A percentile compares a stretch with the other conserved stretches of the same genome.
phyloP scores from a whole-genome alignment of 139 green algal species.

The Trebouxia sp. region DNA sequence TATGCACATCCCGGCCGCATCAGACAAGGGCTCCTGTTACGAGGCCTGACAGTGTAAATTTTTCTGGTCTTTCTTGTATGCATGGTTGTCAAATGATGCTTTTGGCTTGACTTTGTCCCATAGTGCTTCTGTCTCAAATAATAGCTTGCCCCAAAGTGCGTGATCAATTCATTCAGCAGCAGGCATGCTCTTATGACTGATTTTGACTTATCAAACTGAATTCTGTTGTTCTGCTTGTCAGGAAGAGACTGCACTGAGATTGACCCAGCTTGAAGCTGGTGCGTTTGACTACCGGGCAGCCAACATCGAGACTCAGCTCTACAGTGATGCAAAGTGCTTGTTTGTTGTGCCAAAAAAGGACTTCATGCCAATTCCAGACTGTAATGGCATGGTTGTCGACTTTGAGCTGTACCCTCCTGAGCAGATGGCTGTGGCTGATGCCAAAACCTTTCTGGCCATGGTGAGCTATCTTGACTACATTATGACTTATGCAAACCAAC shows the following conservation, averaged over 20 bases:
- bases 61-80: too few species aligned
- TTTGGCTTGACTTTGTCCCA: too few species aligned
- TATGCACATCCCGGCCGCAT: too few species aligned
- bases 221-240: conserved; percentile 33
- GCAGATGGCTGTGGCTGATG: not conserved
- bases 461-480: not conserved
- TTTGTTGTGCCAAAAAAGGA: not conserved
- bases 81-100: too few species aligned
- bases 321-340: conserved; percentile 37
- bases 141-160: too few species aligned
- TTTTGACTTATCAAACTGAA: too few species aligned
- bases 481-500: not conserved
- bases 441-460: not conserved
- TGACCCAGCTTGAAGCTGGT: conserved; percentile 50
- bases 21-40: too few species aligned
- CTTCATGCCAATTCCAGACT: not conserved
- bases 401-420: not conserved
- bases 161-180: not conserved
- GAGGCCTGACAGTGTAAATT: too few species aligned
- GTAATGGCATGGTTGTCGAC: not conserved
- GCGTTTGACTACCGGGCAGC: conserved; percentile 79
- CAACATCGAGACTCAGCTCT: conserved; percentile 79
- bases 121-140: too few species aligned
- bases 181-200: too few species aligned
- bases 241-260: conserved; percentile 75